Conservation (phyloP, 441 rosid species). For the Melastoma candidum region DNA sequence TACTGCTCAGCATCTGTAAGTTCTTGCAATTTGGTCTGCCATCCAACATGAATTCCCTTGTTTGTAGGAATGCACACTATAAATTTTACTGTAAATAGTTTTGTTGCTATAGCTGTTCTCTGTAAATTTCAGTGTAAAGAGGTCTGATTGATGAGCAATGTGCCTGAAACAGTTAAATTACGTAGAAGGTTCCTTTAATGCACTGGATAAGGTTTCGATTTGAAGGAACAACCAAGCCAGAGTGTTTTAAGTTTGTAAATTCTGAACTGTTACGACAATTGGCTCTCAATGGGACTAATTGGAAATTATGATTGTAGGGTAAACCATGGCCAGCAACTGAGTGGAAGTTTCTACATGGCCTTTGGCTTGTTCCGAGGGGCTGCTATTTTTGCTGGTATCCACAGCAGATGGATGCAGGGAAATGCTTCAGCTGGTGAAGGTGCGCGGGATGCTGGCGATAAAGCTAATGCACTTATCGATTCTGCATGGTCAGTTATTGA, state of each 20-base stretch:
- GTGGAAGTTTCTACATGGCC: conserved; percentile 89
- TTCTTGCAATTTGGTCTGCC: neutral
- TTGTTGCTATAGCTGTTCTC: too few species aligned
- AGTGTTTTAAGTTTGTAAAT: too few species aligned
- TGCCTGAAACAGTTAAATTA: too few species aligned
- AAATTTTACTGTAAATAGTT: neutral
- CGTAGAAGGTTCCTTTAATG: too few species aligned
- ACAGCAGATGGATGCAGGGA: conserved; percentile 86
- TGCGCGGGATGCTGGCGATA: conserved; percentile 49
- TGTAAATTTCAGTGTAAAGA: too few species aligned
- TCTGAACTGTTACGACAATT: conserved; percentile 1
- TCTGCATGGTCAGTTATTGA: conserved; percentile 52
- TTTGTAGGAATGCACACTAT: neutral
- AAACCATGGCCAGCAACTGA: conserved; percentile 77
- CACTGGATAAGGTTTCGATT: too few species aligned
- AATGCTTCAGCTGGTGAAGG: conserved; percentile 93
- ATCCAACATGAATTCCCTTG: neutral
- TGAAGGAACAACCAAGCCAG: too few species aligned
- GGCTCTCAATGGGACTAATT: conserved; percentile 8
- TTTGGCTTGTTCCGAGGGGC: conserved; percentile 85
- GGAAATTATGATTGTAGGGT: conserved; percentile 41
- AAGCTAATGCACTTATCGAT: conserved; percentile 54
- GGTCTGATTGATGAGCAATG: too few species aligned
- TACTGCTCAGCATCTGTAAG: conserved; percentile 81
- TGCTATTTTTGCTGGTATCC: conserved; percentile 66